phyloP scores from a whole-genome alignment of 441 rosid species.

The Sinapis alba region DNA sequence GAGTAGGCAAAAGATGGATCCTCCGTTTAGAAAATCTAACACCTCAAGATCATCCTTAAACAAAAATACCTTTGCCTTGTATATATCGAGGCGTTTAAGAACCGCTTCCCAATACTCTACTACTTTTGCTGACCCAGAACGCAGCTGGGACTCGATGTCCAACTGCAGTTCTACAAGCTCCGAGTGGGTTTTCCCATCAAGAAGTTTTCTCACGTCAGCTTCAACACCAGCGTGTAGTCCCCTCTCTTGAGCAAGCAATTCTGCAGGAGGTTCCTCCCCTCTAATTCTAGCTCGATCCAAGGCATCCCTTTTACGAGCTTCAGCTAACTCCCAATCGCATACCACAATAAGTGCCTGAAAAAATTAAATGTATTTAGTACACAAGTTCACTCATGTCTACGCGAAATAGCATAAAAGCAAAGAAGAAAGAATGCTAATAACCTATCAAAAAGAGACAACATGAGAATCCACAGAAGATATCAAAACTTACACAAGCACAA shows the following conservation, averaged over 20 bases:
- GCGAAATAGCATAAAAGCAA: constrained; percentile 2
- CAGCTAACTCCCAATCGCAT: constrained; percentile 95
- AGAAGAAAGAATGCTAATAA: background rate
- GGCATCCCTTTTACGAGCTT: constrained; percentile 86
- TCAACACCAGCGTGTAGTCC: constrained; percentile 91
- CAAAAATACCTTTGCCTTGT: constrained; percentile 79
- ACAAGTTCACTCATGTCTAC: background rate
- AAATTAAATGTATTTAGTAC: constrained; percentile 10
- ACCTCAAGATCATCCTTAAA: constrained; percentile 10
- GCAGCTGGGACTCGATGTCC: constrained; percentile 79
- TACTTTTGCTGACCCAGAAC: constrained; percentile 88
- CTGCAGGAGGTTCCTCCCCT: constrained; percentile 93
- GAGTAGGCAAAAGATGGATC: constrained; percentile 19
- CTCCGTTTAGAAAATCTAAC: background rate
- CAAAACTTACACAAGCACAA: constrained; percentile 11
- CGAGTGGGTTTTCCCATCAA: constrained; percentile 74
- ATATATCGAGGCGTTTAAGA: constrained; percentile 81
- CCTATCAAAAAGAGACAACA: constrained; percentile 5
- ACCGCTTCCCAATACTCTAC: constrained; percentile 98
- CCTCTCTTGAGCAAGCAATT: constrained; percentile 89
- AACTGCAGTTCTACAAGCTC: constrained; percentile 71
- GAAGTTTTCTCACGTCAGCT: constrained; percentile 70
- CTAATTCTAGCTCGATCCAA: constrained; percentile 90
- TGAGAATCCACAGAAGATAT: constrained; percentile 3
- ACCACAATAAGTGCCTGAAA: constrained; percentile 85